Evolutionary conservation across 257 asterid species (phyloP), one percentile per base, ranked within the genome.

Genomic region (Solanum ossicruentum): DNA sequence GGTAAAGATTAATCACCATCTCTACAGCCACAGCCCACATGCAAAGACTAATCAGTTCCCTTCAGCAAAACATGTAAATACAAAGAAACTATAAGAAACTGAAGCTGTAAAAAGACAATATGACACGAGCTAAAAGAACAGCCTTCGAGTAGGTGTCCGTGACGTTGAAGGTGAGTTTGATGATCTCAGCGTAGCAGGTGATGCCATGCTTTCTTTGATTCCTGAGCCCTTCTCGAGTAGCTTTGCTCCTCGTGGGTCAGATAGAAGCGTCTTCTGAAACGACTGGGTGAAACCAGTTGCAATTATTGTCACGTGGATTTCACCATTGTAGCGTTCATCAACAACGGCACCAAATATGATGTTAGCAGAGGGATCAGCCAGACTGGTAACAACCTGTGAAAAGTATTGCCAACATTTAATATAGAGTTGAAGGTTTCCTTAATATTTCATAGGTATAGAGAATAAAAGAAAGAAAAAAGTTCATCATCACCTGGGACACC

Each of bases 281-380:
- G 98, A 94, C 73, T 94, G 98, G 18, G 98, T 87, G 89, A 97
- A 97, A 80, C 99, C 99, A 21, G 99, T 97, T 5, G 99, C 99
- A 52, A 97, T 97, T 56, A 97, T 94, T 8, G 99, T 97, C 49
- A 97, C 99, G 7, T 97, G 99, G 65, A 97, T 95, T 90, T 94
- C 99, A 23, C 99, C 98, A 15, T 93, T 95, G 88, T 90, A 97
- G 18, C 97, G 89, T 84, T 95, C 99, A 80, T 97, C 99, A 90
- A 97, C 99, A 43, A 97, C 99, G 54, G 99, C 99, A 23, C 99
- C 99, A 87, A 97, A 97, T 86, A 95, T 97, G 49, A 97, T 97
- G 85, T 95, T 97, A 11, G 99, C 99, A 0, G 98, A 92, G 41
- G 99, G 99, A 82, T 97, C 99, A 80, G 99, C 99, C 89, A 97